Base-by-base conservation (phyloP, 2,329 filamentous ascomycete species). In the Waltergamsia citrina region DNA sequence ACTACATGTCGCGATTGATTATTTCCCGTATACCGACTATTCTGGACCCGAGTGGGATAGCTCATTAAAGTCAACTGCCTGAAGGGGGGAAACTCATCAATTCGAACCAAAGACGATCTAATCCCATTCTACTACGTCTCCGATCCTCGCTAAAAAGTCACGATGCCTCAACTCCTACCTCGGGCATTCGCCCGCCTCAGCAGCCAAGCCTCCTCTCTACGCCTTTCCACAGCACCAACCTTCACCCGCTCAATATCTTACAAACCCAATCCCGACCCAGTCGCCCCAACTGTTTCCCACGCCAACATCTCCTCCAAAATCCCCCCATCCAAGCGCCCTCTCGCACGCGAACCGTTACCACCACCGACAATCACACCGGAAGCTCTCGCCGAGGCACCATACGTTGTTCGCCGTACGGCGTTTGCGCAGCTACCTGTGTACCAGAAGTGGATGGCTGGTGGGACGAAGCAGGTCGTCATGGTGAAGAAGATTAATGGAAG, bases 401-500 rank as follows among this genome's bases (percentile, higher is more conserved):
- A 87, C 64, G 70, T 78, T 47, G 70, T 96, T 43, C 66, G 67
- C 33, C 80, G 86, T 41, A 90, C 85, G 4, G 62, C 67, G 2
- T 79, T 74, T 24, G 73, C 77, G 31, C 76, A 85, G 43, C 63
- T 92, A 3, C 78, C 85, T 17, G 72, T 96, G 29, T 98, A 96
- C 61, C 66, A 78, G 12, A 67, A 77, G 43, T 65, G 61, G 43
- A 88, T 85, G 62, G 69, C 76, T 10, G 86, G 86, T 34, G 85
- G 85, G 11, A 92, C 84, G 43, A 68, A 78, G 51, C 74, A 78
- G 47, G 60, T 83, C 48, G 93, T 90, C 5, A 58, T 75, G 37
- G 61, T 98, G 36, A 82, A 86, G 54, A 87, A 84, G 58, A 71
- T 90, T 32, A 77, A 85, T 37, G 92, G 92, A 12, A 72, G 94